Conservation (phyloP, 805 yeast genomes). For the Ogataea pini region DNA sequence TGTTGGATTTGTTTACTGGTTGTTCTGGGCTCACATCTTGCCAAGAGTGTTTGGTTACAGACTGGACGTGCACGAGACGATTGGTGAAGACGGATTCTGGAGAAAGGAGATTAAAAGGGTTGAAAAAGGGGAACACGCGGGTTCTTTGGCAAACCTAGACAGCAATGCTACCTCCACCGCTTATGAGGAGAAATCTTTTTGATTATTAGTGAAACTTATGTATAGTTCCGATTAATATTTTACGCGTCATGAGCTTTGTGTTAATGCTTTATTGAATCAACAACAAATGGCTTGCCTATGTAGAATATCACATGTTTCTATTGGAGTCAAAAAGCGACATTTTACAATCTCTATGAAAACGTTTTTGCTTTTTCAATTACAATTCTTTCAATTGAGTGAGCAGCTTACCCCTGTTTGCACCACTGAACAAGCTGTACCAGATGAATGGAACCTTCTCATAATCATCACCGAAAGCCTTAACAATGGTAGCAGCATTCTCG, state of each 20-base stretch:
- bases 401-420: conserved; percentile 52
- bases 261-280: no score
- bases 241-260: background rate
- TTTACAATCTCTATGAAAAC: no score
- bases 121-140: background rate
- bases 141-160: background rate
- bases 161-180: background rate
- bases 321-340: no score
- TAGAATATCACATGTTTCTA: no score
- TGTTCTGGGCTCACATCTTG: conserved; percentile 57
- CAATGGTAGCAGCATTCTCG: conserved; percentile 38
- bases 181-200: background rate
- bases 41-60: conserved; percentile 58
- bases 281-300: no score
- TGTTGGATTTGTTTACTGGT: conserved; percentile 66
- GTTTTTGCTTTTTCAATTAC: no score
- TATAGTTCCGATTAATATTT: background rate
- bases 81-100: conserved; percentile 68
- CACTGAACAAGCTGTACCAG: conserved; percentile 49
- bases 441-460: conserved; percentile 46
- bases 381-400: conserved; percentile 41
- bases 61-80: conserved; percentile 51
- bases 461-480: conserved; percentile 42
- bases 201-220: background rate
- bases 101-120: conserved; percentile 47